Evolutionary conservation across 306 rosid genomes (phyloP), one percentile per base, ranked within the genome.

Genomic region (Lupinus albus): DNA sequence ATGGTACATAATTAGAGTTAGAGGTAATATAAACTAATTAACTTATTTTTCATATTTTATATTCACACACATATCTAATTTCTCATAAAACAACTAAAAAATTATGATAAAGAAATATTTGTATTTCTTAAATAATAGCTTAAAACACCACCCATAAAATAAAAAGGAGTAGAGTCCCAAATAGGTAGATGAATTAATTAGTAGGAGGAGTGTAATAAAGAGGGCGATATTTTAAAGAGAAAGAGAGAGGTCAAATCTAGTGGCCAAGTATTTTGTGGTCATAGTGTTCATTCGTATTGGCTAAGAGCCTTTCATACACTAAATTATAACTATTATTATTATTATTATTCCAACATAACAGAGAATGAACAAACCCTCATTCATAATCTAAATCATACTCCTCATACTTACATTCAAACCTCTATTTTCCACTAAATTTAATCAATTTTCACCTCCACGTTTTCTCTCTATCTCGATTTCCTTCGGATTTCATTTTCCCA

Each of bases 221-320:
- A 25, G 38, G 38, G 38, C 6, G 38, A 25, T 25, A 25, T 25
- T 25, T 25, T 2, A 25, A 4, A 33, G 38, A 33, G 8, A 75
- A 30, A 48, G 69, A 38, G 79, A 36, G 74, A 10, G 84, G 88
- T 88, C 85, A 88, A 86, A 84, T 88, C 81, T 69, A 82, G 88
- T 79, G 86, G 87, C 81, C 75, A 78, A 80, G 68, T 64, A 6
- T 77, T 79, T 33, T 80, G 73, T 79, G 72, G 85, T 83, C 76
- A 59, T 82, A 77, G 20, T 71, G 54, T 3, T 38, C 11, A 0
- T 38, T 38, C 44, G 55, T 39, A 33, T 78, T 73, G 62, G 81
- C 75, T 71, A 33, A 8, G 63, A 81, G 84, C 88, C 84, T 81
- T 85, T 83, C 83, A 13, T 50, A 56, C 80, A 44, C 61, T 47